Evolutionary conservation across 208 protist species (phyloP).

Genomic region (Wallacemonas sp.): DNA sequence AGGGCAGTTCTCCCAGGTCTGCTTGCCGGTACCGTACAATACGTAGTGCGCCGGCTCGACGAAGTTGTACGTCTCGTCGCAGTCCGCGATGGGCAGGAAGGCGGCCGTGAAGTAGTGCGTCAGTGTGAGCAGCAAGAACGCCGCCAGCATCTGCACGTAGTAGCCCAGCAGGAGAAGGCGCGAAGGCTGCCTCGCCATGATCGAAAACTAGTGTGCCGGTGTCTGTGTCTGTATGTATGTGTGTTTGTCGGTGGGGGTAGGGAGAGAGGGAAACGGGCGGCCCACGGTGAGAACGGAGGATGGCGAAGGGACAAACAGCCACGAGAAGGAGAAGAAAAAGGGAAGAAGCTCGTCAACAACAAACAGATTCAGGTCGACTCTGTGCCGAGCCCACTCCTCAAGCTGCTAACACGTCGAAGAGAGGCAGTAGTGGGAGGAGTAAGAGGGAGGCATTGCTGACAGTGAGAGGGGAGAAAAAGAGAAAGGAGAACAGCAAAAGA

Average conservation of each 20-base stretch:
- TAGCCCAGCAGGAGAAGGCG: slow-evolving; percentile 25
- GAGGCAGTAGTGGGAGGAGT: too few relatives aligned
- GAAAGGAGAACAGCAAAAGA: neutral
- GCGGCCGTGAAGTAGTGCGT: slow-evolving; percentile 52
- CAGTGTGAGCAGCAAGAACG: slow-evolving; percentile 45
- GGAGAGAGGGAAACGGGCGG: neutral
- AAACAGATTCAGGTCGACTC: too few relatives aligned
- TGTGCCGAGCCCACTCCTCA: too few relatives aligned
- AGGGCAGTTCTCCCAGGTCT: slow-evolving; percentile 96
- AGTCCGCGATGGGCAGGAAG: slow-evolving; percentile 89
- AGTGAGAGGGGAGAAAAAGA: too few relatives aligned
- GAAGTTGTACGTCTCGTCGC: slow-evolving; percentile 97
- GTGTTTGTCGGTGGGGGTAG: neutral
- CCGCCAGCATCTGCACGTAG: slow-evolving; percentile 42
- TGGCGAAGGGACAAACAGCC: too few relatives aligned
- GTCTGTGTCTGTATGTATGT: slow-evolving; percentile 2
- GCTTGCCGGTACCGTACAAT: slow-evolving; percentile 90
- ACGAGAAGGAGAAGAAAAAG: too few relatives aligned
- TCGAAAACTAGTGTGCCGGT: too few relatives aligned
- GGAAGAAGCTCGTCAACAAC: too few relatives aligned
- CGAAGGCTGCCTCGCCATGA: neutral
- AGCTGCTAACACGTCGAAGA: too few relatives aligned
- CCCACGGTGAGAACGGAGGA: too few relatives aligned
- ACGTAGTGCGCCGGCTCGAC: slow-evolving; percentile 96
- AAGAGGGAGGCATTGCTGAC: too few relatives aligned